These are phyloP conservation scores for Camellia granthamiana DNA, from an alignment of 148 eudicot species.

Conservation along the genomic window DNA sequence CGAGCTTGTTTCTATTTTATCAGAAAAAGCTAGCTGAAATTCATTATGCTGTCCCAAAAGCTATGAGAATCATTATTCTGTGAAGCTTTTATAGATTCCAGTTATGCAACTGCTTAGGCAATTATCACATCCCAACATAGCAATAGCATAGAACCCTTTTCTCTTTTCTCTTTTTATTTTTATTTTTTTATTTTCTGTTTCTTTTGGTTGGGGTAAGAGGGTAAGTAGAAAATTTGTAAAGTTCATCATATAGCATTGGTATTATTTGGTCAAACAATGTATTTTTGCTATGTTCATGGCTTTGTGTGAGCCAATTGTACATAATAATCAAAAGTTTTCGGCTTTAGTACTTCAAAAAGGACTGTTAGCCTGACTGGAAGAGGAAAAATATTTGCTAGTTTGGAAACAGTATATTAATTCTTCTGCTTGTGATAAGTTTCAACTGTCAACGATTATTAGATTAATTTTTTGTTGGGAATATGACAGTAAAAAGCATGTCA, in stretches of 20 bases:
- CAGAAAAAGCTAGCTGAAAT: constrained; percentile 52
- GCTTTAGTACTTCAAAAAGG: too few species aligned
- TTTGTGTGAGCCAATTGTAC: too few species aligned
- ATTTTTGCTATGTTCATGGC: not conserved
- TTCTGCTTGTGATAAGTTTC: too few species aligned
- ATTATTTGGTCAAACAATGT: not conserved
- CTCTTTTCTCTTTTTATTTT: not conserved
- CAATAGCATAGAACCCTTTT: not conserved
- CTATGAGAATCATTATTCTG: not conserved
- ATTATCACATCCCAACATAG: not conserved
- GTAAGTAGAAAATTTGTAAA: not conserved
- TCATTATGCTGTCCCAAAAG: not conserved
- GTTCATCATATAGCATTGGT: not conserved
- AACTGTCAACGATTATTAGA: too few species aligned
- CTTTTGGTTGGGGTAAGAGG: not conserved
- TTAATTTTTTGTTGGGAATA: too few species aligned
- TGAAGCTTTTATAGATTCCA: not conserved
- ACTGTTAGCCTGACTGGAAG: too few species aligned
- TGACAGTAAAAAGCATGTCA: too few species aligned
- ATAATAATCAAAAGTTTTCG: too few species aligned
- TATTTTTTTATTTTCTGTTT: too few species aligned
- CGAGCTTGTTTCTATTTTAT: constrained; percentile 51
- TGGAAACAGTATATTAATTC: too few species aligned
- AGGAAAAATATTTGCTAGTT: too few species aligned
- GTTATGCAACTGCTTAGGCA: not conserved